Conservation (phyloP, 2,329 filamentous ascomycete species). For the Aspergillus pseudoglaucus region DNA sequence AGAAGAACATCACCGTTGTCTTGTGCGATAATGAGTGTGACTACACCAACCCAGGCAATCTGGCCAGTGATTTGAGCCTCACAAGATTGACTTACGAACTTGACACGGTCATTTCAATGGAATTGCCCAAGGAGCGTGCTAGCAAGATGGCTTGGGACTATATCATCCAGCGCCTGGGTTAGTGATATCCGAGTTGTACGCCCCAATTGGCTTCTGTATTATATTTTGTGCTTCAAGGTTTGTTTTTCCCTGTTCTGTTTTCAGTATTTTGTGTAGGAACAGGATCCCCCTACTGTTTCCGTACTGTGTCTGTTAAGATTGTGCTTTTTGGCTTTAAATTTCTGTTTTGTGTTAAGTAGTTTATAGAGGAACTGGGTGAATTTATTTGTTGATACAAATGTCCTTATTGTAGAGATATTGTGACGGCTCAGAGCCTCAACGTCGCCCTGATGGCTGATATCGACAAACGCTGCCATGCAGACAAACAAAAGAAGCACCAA, state of each 20-base stretch:
- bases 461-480: no score
- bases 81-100: background rate
- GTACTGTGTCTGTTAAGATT: no score
- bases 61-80: background rate
- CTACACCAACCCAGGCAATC: background rate
- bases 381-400: background rate
- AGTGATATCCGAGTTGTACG: background rate
- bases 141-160: background rate
- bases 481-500: no score
- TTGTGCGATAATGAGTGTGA: background rate
- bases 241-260: no score
- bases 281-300: no score
- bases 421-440: no score
- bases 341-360: no score
- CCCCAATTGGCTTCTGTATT: no score
- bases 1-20: background rate
- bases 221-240: no score
- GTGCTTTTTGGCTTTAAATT: no score
- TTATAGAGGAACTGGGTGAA: background rate
- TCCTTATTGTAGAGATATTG: background rate
- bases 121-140: background rate
- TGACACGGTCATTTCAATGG: background rate
- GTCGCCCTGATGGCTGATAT: no score
- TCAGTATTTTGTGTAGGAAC: no score
- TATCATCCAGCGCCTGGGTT: background rate